Conservation (phyloP, 1,139 yeast genomes). For the Yamadazyma kanchanaburiensis region DNA sequence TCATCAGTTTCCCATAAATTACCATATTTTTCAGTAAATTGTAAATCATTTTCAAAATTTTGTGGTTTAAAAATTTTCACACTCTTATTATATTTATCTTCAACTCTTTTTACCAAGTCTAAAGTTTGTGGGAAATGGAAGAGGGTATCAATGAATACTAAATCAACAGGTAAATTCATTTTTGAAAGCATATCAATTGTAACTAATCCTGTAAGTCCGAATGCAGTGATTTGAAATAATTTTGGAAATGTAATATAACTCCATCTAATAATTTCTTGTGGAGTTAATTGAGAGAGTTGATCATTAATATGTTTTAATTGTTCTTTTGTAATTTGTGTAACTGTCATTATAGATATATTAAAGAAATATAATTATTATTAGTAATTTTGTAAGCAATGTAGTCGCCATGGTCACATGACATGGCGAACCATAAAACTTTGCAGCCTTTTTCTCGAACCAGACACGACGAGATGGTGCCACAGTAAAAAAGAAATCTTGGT, state of each 20-base stretch:
- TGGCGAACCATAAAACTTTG: constrained; percentile 5
- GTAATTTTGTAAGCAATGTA: no score
- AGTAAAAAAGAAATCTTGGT: no score
- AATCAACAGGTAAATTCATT: constrained; percentile 55
- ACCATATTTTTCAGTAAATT: constrained; percentile 68
- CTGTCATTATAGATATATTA: no score
- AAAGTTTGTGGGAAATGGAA: constrained; percentile 93
- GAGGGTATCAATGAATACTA: constrained; percentile 85
- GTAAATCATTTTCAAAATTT: constrained; percentile 54
- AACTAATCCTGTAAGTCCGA: constrained; percentile 89
- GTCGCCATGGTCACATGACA: constrained; percentile 10
- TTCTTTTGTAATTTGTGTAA: constrained; percentile 17
- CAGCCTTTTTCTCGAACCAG: constrained; percentile 4
- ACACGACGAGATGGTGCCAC: background rate
- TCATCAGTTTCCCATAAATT: constrained; percentile 87
- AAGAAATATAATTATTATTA: no score
- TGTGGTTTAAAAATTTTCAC: constrained; percentile 67
- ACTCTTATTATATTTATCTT: constrained; percentile 49
- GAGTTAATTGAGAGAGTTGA: constrained; percentile 52
- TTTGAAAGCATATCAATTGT: constrained; percentile 82
- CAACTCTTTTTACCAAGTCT: constrained; percentile 62
- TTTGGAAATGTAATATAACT: constrained; percentile 76
- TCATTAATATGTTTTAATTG: constrained; percentile 63
- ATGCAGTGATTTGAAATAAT: constrained; percentile 88
- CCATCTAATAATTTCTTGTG: constrained; percentile 81